Base-by-base conservation (phyloP, 352 stramenopile species). In the Pythium monospermum region DNA sequence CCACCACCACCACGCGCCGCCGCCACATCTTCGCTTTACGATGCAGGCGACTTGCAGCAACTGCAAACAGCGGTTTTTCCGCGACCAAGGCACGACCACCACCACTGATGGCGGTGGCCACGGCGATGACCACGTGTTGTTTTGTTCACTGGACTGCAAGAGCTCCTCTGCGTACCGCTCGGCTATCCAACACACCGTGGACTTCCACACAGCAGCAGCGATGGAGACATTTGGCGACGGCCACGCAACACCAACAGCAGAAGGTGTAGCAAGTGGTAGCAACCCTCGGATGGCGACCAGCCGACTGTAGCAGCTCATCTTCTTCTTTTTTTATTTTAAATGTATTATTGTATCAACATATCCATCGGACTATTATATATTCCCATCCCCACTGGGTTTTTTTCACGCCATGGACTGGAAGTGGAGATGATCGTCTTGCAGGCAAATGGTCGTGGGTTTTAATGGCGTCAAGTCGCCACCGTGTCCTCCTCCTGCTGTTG, bases 111-210 rank as follows among this genome's bases (percentile, higher is more conserved):
- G n/a, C n/a, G n/a, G n/a, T n/a, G n/a, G n/a, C n/a, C n/a, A n/a
- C n/a, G n/a, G n/a, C n/a, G n/a, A n/a, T n/a, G n/a, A n/a, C n/a
- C 5, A 5, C 13, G 21, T 32, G 12, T 45, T 7, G 12, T 88
- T 78, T 55, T 88, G 77, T 49, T 72, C 68, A 37, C 71, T 77
- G 28, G 77, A 88, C 66, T 88, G 77, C 58, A 64, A 74, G 52
- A 86, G 64, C 59, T 73, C 68, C 18, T 80, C 69, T 42, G 62
- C 83, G 46, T 88, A 84, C 54, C 64, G 65, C 6, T 44, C 46
- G 8, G 32, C 63, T 4, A 48, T 88, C 23, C 76, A 87, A 42
- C 39, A 68, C 25, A 25, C 61, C 10, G 63, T 79, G 43, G 69
- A 78, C 50, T 48, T 48, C 23, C 18, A 49, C 7, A 33, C n/a